Base-by-base conservation (phyloP, 768 basidiomycete species). In the Dacryopinax primogenitus region DNA sequence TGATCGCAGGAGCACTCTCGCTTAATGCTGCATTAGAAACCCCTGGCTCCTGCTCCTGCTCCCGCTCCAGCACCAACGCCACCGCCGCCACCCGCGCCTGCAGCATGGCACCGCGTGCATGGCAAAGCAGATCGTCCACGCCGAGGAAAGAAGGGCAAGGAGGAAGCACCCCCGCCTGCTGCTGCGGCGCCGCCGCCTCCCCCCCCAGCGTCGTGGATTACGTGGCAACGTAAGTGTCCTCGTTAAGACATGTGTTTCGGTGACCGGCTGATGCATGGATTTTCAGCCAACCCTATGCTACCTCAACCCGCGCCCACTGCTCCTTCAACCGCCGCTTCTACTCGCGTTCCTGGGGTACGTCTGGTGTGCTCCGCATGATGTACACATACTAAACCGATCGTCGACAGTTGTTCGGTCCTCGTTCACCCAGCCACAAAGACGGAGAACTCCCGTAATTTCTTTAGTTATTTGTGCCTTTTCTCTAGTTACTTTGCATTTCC, bases 321-420 rank as follows among this genome's bases (percentile, higher is more conserved):
- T 65, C 79, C 86, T 21, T 83, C 81, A 18, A 74, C 87, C 12
- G 76, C 85, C 35, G 83, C 86, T 26, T 85, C 86, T 32, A 81
- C 80, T 12, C 77, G 76, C 61, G 75, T 76, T 37, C 85, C 84
- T 44, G 88, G 88, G 33, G 51, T 58, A 58, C 30, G 51, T 58
- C 26, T n/a, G 3, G 3, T 58, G 9, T 4, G 13, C 41, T 18
- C 26, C 45, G 13, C 4, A 26, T 58, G 4, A 15, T 3, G 26
- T 58, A 26, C 51, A 30, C 23, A 58, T 58, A 9, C 13, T 15
- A 15, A 13, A 58, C 23, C 4, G 12, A 11, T 47, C 11, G 9
- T 30, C 18, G 3, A 30, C 30, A 58, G 51, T 74, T 92, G 67
- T 92, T 91, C 71, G 90, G 90, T 33, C 88, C 89, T 41, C 79